phyloP scores from a whole-genome alignment of 2,329 filamentous ascomycete genomes.

The Colletotrichum sidae region DNA sequence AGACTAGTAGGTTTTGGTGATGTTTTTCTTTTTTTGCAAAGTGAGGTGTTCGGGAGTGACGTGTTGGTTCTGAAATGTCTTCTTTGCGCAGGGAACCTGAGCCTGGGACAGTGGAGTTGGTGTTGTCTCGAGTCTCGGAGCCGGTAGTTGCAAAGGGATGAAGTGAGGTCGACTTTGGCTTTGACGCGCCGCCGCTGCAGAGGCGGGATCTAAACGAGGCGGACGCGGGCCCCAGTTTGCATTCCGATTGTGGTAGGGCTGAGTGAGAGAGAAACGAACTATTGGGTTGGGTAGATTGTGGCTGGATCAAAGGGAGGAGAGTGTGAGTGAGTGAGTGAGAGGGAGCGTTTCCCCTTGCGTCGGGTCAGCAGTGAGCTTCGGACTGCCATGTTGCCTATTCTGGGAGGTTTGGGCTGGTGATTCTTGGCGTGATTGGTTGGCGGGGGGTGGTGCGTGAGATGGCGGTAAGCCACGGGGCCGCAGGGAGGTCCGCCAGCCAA shows the following conservation, averaged over 20 bases:
- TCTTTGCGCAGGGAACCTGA: background rate
- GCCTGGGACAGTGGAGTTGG: background rate
- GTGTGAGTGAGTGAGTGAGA: background rate
- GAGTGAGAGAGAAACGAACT: background rate
- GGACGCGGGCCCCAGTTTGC: background rate
- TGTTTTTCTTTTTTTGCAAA: background rate
- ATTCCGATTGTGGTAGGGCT: slow-evolving; percentile 12
- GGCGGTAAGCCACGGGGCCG: no score
- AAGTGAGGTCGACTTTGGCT: slow-evolving; percentile 29
- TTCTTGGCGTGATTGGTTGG: slow-evolving; percentile 34
- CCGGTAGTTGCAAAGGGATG: background rate
- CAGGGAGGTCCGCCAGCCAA: background rate
- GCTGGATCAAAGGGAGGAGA: background rate
- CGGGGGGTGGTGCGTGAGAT: background rate
- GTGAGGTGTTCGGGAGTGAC: background rate
- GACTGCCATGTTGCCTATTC: slow-evolving; percentile 9
- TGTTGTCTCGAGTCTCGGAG: slow-evolving; percentile 1
- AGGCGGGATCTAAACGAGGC: background rate
- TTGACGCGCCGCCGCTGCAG: slow-evolving; percentile 1
- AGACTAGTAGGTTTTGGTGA: slow-evolving; percentile 1
- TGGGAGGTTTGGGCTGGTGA: slow-evolving; percentile 6
- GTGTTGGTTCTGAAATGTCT: background rate
- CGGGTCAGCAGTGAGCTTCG: background rate
- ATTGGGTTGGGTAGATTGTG: no score
- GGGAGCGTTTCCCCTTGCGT: background rate